A percentile compares a stretch with the other conserved stretches of the same genome.
Conservation (phyloP, 106 monocot species). For the Phalaenopsis equestris region DNA sequence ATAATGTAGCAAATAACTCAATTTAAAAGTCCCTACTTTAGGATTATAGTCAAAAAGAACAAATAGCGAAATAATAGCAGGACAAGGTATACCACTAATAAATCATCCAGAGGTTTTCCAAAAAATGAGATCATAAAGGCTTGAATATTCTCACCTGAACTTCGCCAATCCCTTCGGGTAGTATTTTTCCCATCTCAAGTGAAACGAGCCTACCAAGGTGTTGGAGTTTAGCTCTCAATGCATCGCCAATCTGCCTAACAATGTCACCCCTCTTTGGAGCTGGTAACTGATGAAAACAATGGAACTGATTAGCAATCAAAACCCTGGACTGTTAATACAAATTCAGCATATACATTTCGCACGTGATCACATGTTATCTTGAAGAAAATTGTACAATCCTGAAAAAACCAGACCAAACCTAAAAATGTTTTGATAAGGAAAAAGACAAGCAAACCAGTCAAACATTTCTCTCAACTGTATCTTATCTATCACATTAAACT, state of each 20-base stretch:
- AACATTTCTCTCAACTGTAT: neutral
- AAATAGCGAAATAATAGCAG: neutral
- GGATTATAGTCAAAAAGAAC: neutral
- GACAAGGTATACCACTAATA: neutral
- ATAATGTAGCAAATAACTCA: neutral
- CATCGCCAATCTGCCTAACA: constrained; percentile 95
- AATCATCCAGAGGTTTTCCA: neutral
- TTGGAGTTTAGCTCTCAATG: constrained; percentile 73
- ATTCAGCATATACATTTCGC: neutral
- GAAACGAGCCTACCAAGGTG: constrained; percentile 90
- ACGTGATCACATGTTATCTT: neutral
- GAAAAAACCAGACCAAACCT: neutral
- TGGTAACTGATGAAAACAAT: constrained; percentile 45
- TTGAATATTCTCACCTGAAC: constrained; percentile 57
- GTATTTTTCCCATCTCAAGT: constrained; percentile 98
- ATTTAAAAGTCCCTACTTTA: neutral
- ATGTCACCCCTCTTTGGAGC: constrained; percentile 97
- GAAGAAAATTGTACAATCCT: neutral
- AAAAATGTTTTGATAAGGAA: neutral
- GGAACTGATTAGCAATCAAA: neutral
- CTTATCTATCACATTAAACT: too few species aligned
- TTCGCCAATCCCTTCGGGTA: constrained; percentile 97
- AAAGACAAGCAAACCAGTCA: neutral
- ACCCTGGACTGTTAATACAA: neutral
- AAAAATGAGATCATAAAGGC: neutral